A percentile compares a stretch with the other conserved stretches of the same genome.
These are phyloP conservation scores for Thalassiosira sp. DNA, from an alignment of 352 stramenopile genomes.

Conservation along the genomic window DNA sequence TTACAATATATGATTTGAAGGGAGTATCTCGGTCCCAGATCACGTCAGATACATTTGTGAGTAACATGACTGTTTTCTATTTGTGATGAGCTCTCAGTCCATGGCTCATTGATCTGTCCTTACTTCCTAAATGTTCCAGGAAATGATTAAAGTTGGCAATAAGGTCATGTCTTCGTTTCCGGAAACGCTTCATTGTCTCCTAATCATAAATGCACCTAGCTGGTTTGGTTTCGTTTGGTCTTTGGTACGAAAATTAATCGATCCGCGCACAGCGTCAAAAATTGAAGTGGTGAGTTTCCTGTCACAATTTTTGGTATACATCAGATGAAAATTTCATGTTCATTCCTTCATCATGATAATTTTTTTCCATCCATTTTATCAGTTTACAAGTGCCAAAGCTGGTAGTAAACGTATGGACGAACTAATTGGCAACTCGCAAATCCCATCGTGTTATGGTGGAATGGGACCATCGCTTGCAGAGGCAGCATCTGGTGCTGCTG, in stretches of 20 bases:
- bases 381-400: slow-evolving; percentile 57
- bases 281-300: slow-evolving; percentile 56
- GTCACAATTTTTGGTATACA: too few species aligned
- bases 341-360: background rate
- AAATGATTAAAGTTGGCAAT: slow-evolving; percentile 62
- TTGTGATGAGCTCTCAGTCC: too few species aligned
- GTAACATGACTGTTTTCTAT: too few species aligned
- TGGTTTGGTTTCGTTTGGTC: slow-evolving; percentile 72
- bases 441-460: slow-evolving; percentile 65
- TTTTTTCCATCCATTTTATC: background rate
- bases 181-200: slow-evolving; percentile 68
- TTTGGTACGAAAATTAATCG: slow-evolving; percentile 70
- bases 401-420: slow-evolving; percentile 49
- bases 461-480: slow-evolving; percentile 46
- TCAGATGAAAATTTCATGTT: too few species aligned
- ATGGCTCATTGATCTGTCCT: too few species aligned
- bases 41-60: slow-evolving; percentile 58
- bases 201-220: slow-evolving; percentile 70
- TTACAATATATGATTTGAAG: slow-evolving; percentile 67
- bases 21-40: slow-evolving; percentile 48
- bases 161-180: slow-evolving; percentile 67
- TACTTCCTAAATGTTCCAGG: too few species aligned
- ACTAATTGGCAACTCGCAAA: slow-evolving; percentile 60
- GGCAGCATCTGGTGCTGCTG: slow-evolving; percentile 29
- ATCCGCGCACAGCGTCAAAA: slow-evolving; percentile 63